Conservation (phyloP, 495 filamentous ascomycete genomes). For the Penicillium paradoxum region DNA sequence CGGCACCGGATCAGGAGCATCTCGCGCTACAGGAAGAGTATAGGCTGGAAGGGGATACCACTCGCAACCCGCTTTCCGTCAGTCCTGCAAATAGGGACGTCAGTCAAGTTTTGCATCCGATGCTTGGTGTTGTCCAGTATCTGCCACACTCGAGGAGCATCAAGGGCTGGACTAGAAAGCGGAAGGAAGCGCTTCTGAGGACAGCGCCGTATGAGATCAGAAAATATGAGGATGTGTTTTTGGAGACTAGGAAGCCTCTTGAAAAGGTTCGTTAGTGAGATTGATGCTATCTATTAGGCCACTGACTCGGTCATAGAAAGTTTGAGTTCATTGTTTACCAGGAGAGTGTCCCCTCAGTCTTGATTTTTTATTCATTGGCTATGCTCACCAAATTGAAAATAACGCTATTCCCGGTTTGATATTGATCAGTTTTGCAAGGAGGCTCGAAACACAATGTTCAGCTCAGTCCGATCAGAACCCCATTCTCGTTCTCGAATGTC, state of each 20-base stretch:
- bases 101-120: conserved; percentile 20
- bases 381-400: not conserved
- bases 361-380: not conserved
- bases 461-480: conserved; percentile 8
- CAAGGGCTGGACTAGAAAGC: conserved; percentile 25
- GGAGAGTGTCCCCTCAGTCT: not conserved
- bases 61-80: conserved; percentile 22
- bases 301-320: not conserved
- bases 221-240: conserved; percentile 21
- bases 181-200: conserved; percentile 13
- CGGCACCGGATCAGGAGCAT: conserved; percentile 20
- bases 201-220: conserved; percentile 19
- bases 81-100: conserved; percentile 27
- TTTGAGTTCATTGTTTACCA: not conserved
- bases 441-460: not conserved
- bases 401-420: too few species aligned
- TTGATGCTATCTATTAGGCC: not conserved
- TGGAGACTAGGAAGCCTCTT: conserved; percentile 3
- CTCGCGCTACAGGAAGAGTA: conserved; percentile 24
- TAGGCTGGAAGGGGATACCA: conserved; percentile 15
- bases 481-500: conserved; percentile 20
- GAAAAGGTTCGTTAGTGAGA: not conserved
- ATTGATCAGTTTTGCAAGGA: not conserved
- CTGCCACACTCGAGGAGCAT: conserved; percentile 16
- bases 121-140: conserved; percentile 11